Evolutionary conservation across 2,329 filamentous ascomycete genomes (phyloP).

Genomic region (Penicillium sumatraense): DNA sequence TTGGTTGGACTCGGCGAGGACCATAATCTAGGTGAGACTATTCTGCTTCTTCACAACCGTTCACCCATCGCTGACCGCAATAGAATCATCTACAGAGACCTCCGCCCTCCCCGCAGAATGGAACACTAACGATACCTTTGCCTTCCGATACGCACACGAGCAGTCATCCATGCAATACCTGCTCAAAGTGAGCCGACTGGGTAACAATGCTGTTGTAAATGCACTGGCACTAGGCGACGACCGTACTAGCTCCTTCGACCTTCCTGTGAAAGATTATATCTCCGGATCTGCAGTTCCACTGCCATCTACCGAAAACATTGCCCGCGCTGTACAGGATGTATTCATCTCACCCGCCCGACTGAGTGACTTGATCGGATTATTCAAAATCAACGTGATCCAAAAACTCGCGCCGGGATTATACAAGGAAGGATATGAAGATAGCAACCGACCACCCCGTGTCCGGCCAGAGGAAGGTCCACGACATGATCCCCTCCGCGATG

Average conservation of each 20-base stretch:
- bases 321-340: conserved; percentile 54
- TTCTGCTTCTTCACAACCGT: neutral
- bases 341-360: conserved; percentile 78
- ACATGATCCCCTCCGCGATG: conserved; percentile 56
- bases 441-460: conserved; percentile 38
- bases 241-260: conserved; percentile 76
- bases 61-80: neutral
- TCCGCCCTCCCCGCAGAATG: conserved; percentile 71
- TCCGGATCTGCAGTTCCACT: conserved; percentile 64
- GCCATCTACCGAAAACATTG: conserved; percentile 39
- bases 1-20: conserved; percentile 85
- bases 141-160: conserved; percentile 84
- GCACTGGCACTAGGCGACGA: conserved; percentile 81
- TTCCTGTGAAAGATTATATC: conserved; percentile 75
- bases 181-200: conserved; percentile 79
- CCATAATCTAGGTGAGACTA: conserved; percentile 65
- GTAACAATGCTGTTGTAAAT: conserved; percentile 80
- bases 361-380: conserved; percentile 68
- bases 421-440: conserved; percentile 78
- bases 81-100: conserved; percentile 35
- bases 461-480: conserved; percentile 47
- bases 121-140: conserved; percentile 74
- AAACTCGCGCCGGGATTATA: conserved; percentile 77
- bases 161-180: conserved; percentile 86
- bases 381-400: conserved; percentile 82